Evolutionary conservation across 306 rosid genomes (phyloP).

Genomic region (Acmispon strigosus): DNA sequence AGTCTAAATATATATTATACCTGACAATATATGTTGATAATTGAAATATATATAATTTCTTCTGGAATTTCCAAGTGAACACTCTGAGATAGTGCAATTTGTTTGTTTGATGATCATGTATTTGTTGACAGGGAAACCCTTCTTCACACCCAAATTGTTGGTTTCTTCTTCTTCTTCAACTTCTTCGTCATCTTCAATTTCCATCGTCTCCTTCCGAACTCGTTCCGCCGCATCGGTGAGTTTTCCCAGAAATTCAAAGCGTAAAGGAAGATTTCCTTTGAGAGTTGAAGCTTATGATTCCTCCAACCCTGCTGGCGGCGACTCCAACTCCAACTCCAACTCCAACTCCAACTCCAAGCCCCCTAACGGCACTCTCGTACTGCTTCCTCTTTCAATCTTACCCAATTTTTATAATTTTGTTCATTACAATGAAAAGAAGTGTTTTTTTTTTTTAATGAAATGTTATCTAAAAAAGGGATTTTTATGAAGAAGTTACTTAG

Average conservation of each 20-base stretch:
- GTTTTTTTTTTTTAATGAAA: neutral
- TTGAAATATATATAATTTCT: no score
- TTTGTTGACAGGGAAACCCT: slow-evolving; percentile 30
- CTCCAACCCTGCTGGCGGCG: slow-evolving; percentile 26
- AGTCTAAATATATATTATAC: no score
- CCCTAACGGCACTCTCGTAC: slow-evolving; percentile 46
- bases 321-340: no score
- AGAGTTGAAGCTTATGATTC: slow-evolving; percentile 33
- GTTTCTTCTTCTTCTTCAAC: slow-evolving; percentile 2
- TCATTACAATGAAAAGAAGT: no score
- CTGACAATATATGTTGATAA: no score
- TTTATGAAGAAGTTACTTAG: neutral
- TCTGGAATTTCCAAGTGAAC: no score
- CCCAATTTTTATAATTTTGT: no score
- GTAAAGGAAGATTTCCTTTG: slow-evolving; percentile 6
- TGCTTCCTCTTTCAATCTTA: neutral
- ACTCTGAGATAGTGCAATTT: no score
- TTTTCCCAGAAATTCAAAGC: slow-evolving; percentile 17
- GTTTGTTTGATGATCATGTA: slow-evolving; percentile 4
- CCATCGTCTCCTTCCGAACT: slow-evolving; percentile 6
- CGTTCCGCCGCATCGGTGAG: slow-evolving; percentile 19
- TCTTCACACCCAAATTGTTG: slow-evolving; percentile 17
- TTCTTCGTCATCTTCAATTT: slow-evolving; percentile 15
- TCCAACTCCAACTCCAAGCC: slow-evolving; percentile 33
- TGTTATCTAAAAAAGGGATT: no score